Evolutionary conservation across 2,329 filamentous ascomycete genomes (phyloP), one percentile per base, ranked within the genome.

Genomic region (Spiromastix sp.): DNA sequence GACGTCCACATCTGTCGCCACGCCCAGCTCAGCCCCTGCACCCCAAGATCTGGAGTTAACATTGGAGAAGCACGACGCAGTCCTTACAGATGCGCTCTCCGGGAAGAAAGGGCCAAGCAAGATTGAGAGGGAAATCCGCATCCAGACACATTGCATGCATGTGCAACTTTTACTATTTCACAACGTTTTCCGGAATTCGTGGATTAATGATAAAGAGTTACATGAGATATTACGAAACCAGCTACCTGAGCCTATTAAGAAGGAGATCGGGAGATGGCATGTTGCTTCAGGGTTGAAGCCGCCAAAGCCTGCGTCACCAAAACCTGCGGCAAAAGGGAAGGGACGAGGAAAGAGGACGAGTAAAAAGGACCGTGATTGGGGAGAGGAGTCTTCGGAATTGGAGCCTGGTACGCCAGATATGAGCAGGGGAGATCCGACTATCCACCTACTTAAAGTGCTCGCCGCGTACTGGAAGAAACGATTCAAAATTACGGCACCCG

Each of bases 151-250:
- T 57, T 83, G 84, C 47, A 70, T 94, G 46, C 91, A 98, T 57
- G 86, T 96, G 2, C 79, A 93, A 54, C 74, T 78, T 34, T 65
- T 98, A 11, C 71, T 98, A 40, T 95, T 81, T 70, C 87, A 96
- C 55, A 96, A 96, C 52, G 74, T 84, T 0, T 60, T 91, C 10
- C 76, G 84, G 27, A 95, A 96, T 54, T 68, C 75, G 0, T 96
- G 89, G 80, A 62, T 86, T 13, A 84, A 84, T 46, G 83, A 96
- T 48, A 57, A 70, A 3, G 74, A 82, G 42, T 68, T 93, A 0
- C 84, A 91, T 42, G 75, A 77, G 8, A 81, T 78, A 11, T 67
- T 95, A 52, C 68, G 91, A 3, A 75, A 77, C n/a, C 79, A 85
- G 38, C 49, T 94, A 5, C 71, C 82, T 0, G 67, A 74, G 0